Evolutionary conservation across 2,329 filamentous ascomycete genomes (phyloP).

Genomic region (Pseudogymnoascus sp.): DNA sequence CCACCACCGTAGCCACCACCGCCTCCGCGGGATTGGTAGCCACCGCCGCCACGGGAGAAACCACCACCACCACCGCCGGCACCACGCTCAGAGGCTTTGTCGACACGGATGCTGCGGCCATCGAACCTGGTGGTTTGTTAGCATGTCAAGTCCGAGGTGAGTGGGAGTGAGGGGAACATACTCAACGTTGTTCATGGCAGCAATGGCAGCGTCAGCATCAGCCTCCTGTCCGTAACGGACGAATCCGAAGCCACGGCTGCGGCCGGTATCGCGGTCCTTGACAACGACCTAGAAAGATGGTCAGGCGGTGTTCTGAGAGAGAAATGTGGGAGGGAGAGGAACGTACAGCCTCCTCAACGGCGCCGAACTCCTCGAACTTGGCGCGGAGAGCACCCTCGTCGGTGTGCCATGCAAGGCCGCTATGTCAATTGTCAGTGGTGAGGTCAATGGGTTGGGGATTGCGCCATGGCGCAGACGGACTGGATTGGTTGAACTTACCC

Average conservation of each 20-base stretch:
- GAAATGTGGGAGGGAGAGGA: conserved; percentile 8
- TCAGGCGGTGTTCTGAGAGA: conserved; percentile 17
- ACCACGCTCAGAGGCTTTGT: conserved; percentile 82
- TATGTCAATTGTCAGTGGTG: conserved; percentile 31
- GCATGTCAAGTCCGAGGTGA: background rate
- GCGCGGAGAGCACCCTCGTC: conserved; percentile 77
- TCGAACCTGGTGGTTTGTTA: conserved; percentile 60
- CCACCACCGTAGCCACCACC: conserved; percentile 38
- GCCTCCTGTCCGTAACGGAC: conserved; percentile 75
- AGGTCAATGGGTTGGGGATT: background rate
- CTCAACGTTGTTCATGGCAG: conserved; percentile 82
- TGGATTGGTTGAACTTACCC: conserved; percentile 54
- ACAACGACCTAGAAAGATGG: conserved; percentile 67
- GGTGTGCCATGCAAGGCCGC: conserved; percentile 97
- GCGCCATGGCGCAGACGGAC: background rate
- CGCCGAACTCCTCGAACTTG: conserved; percentile 89
- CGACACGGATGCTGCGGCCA: conserved; percentile 86
- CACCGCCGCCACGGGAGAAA: conserved; percentile 29
- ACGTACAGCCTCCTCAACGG: conserved; percentile 91
- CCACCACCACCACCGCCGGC: conserved; percentile 51
- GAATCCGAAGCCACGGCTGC: conserved; percentile 95
- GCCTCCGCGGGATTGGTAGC: conserved; percentile 21
- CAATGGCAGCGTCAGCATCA: conserved; percentile 70
- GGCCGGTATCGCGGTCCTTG: conserved; percentile 92
- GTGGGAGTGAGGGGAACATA: conserved; percentile 42